A percentile compares a stretch with the other conserved stretches of the same genome.
These are phyloP conservation scores for Termitomyces sp. DNA, from an alignment of 768 basidiomycete species.

Conservation along the genomic window DNA sequence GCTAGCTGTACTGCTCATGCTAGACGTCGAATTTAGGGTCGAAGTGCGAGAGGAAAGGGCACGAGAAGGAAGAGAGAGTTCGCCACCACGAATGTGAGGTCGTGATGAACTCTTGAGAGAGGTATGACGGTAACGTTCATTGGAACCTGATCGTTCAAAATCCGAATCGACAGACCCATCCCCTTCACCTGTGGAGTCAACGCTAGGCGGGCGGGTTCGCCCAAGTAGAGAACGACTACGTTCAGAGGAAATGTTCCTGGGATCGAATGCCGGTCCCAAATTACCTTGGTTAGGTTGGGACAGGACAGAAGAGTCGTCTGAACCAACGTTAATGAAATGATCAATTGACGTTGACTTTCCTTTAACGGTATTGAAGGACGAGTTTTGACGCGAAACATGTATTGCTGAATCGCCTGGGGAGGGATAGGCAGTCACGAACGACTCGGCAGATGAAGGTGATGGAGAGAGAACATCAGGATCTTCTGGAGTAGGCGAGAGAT, in stretches of 20 bases:
- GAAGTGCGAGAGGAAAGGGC: constrained; percentile 48
- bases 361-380: constrained; percentile 26
- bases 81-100: constrained; percentile 45
- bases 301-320: constrained; percentile 25
- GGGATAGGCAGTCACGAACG: constrained; percentile 37
- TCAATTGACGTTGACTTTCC: constrained; percentile 73
- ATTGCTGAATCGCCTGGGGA: constrained; percentile 26
- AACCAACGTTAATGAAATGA: constrained; percentile 53
- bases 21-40: constrained; percentile 31
- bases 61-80: constrained; percentile 59
- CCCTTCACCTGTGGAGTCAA: constrained; percentile 42
- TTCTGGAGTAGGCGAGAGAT: not conserved
- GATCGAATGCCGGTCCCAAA: constrained; percentile 28
- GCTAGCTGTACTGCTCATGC: constrained; percentile 31
- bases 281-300: constrained; percentile 34
- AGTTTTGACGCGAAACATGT: constrained; percentile 16
- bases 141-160: constrained; percentile 45
- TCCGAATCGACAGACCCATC: constrained; percentile 45
- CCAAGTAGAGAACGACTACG: constrained; percentile 24
- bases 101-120: constrained; percentile 44
- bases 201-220: constrained; percentile 51
- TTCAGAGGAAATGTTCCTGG: constrained; percentile 19
- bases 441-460: constrained; percentile 30
- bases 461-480: constrained; percentile 18
- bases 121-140: constrained; percentile 39